These are phyloP conservation scores for Podospora anserina DNA, from an alignment of 495 filamentous ascomycete species.

Conservation along the genomic window DNA sequence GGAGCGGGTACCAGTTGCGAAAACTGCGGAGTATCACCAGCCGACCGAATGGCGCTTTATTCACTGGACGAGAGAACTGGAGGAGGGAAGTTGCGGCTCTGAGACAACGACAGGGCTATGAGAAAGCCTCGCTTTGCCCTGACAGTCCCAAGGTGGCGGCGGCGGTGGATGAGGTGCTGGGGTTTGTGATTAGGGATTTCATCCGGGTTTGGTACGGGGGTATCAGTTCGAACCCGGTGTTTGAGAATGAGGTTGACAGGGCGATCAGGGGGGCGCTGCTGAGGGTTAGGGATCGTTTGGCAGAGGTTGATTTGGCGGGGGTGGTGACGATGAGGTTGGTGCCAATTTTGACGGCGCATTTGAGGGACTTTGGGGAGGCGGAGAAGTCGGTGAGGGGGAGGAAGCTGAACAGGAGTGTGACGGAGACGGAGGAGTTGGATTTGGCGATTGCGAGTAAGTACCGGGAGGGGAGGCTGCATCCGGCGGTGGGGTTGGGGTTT, in stretches of 20 bases:
- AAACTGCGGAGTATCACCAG: constrained; percentile 50
- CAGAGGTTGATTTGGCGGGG: constrained; percentile 73
- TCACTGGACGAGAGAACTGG: constrained; percentile 65
- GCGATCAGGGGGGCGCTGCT: constrained; percentile 71
- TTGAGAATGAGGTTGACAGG: constrained; percentile 80
- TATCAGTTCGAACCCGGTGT: constrained; percentile 77
- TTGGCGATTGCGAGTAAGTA: constrained; percentile 92
- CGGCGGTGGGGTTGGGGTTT: constrained; percentile 77
- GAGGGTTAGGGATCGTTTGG: constrained; percentile 64
- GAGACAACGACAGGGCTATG: constrained; percentile 48
- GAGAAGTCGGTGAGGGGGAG: constrained; percentile 83
- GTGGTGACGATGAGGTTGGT: constrained; percentile 75
- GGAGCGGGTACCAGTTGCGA: background rate
- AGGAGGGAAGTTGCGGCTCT: constrained; percentile 61
- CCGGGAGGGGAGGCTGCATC: constrained; percentile 81
- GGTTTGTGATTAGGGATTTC: constrained; percentile 77
- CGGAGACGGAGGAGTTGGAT: constrained; percentile 93
- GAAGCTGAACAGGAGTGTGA: constrained; percentile 82
- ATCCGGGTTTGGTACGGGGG: constrained; percentile 82
- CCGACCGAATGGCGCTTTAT: constrained; percentile 52
- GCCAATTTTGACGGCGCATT: constrained; percentile 85
- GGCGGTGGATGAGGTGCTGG: constrained; percentile 74
- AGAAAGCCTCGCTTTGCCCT: constrained; percentile 64
- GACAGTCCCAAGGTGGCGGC: constrained; percentile 76
- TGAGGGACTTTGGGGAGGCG: constrained; percentile 86